Percentiles rank a stretch among this genome's conserved stretches.
Conservation (phyloP, 208 protist genomes). For the Porcisia hertigi region DNA sequence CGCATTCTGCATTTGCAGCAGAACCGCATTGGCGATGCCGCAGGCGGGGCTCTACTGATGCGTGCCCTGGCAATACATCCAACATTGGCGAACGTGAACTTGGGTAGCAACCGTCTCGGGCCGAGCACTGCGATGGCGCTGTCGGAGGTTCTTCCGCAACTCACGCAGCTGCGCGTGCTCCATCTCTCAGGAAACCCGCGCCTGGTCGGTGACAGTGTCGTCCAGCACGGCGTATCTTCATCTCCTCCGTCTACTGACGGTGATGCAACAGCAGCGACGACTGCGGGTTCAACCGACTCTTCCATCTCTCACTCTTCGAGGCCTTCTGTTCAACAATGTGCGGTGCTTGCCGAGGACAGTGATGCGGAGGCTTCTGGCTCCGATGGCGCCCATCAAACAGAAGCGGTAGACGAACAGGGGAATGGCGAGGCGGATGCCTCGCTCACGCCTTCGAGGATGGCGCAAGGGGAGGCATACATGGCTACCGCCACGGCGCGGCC, state of each 20-base stretch:
- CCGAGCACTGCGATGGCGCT: conserved; percentile 47
- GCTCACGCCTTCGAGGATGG: background rate
- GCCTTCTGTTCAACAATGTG: background rate
- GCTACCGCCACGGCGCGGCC: conserved; percentile 5
- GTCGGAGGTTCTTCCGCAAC: conserved; percentile 48
- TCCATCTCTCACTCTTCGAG: background rate
- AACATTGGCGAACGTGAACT: conserved; percentile 56
- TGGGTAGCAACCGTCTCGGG: conserved; percentile 79
- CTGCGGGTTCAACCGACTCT: background rate
- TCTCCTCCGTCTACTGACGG: background rate
- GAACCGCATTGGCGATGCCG: conserved; percentile 78
- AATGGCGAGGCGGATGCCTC: background rate
- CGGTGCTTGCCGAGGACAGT: background rate
- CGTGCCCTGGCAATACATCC: conserved; percentile 48
- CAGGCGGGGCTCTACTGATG: conserved; percentile 63
- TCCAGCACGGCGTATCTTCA: background rate
- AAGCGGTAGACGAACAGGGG: background rate
- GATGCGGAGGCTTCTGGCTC: background rate
- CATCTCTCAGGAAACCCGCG: conserved; percentile 69
- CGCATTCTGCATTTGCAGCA: conserved; percentile 67
- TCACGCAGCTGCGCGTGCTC: conserved; percentile 51
- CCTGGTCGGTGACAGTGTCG: conserved; percentile 29
- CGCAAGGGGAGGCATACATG: conserved; percentile 2
- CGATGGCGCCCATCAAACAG: background rate
- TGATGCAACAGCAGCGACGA: background rate